Evolutionary conservation across 495 filamentous ascomycete genomes (phyloP), one percentile per base, ranked within the genome.

Genomic region (Parathielavia appendiculata): DNA sequence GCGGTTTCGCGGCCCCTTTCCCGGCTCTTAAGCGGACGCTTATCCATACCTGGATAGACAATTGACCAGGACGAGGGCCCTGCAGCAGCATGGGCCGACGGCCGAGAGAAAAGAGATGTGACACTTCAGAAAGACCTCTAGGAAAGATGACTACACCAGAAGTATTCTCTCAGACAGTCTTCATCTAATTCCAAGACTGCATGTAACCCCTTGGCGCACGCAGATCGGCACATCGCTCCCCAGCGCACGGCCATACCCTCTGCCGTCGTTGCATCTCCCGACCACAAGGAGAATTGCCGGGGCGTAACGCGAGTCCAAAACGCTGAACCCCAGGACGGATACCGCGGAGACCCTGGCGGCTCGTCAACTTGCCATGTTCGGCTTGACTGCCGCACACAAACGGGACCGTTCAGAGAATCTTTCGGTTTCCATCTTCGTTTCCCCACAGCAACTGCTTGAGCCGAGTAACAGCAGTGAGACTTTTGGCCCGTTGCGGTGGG

Each of bases 281-380:
- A 39, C 26, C 22, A 26, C 34, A 52, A 40, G 54, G 53, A 49
- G 26, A 30, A 30, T 30, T 30, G 26, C 26, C 26, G 26, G 46
- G 51, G 50, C 59, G 56, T 43, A 64, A 61, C 48, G 54, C 56
- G 58, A 60, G 64, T 57, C 59, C 66, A 64, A 67, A 67, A 62
- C 62, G 64, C 66, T 61, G 58, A 44, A 57, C 64, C 50, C 35
- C 49, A 51, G 41, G 50, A 55, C 44, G 54, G 48, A 55, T 62
- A 60, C 61, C 58, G 46, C 64, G 59, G 66, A 61, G 57, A 56
- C 23, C 56, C 41, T 17, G 19, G 55, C 58, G 58, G 57, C 51
- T 58, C 38, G 36, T 45, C 39, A 54, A 46, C 58, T 22, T 60
- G 60, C 13, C 9, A 10, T 38, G 38, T 16, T 16, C 3, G 3